Base-by-base conservation (phyloP, 2,329 filamentous ascomycete species). In the Apiospora rasikravindrae region DNA sequence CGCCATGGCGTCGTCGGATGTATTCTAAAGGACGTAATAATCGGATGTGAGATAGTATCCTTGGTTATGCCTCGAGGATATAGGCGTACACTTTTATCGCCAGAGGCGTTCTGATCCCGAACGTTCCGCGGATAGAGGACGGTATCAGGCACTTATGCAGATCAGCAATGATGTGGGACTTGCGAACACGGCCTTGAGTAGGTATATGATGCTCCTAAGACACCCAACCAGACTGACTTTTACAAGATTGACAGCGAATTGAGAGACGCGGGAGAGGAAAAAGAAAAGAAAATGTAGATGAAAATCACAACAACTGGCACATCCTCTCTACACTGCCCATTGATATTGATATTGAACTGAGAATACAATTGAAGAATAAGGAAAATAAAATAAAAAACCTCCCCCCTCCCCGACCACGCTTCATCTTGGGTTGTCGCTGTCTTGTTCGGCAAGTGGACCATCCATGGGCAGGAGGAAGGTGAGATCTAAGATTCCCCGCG, bases 1-100 rank as follows among this genome's bases (percentile, higher is more conserved):
- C 24, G 72, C 71, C 73, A 76, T 76, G 64, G 10, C 45, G 40
- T 44, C 44, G 40, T 47, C 19, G 42, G 24, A 26, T 22, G 13
- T 66, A 5, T 40, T 19, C n/a, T 16, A 19, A 37, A 1, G 40
- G 57, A n/a, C 22, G 16, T 6, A 10, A 29, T 61, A 14, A 37
- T 22, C 16, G 22, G 29, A 64, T 64, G 19, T 11, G 6, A n/a
- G 7, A 22, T 37, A 10, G 11, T 24, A 40, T 40, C 33, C 19
- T 64, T 22, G 4, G 33, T 22, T 37, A n/a, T 40, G 19, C 2
- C 33, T n/a, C 22, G 22, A 40, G 57, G 4, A n/a, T 11, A 24
- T 64, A 5, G 4, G 10, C 19, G 10, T 24, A 19, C 14, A n/a
- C 29, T n/a, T 6, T 64, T 64, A n/a, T 40, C 57, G 10, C 29